phyloP scores from a whole-genome alignment of 1,139 yeast genomes.

The Torulaspora globosa region DNA sequence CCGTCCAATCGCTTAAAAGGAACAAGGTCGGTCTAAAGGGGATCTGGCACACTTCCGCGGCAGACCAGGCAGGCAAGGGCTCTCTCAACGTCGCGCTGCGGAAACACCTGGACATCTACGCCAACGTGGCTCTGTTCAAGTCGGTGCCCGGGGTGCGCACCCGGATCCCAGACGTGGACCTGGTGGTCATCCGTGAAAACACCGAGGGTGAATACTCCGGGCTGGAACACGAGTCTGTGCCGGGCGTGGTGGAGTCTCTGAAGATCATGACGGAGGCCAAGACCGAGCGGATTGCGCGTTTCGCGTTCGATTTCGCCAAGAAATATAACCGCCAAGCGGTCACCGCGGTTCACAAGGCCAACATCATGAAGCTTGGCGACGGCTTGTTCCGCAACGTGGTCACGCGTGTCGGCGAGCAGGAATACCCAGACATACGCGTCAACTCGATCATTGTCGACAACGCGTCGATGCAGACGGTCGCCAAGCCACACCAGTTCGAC shows the following conservation, averaged over 20 bases:
- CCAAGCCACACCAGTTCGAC: constrained; percentile 96
- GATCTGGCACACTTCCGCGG: constrained; percentile 85
- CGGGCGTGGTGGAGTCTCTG: constrained; percentile 95
- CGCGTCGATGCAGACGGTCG: constrained; percentile 99
- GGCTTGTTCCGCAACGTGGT: constrained; percentile 96
- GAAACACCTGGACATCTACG: constrained; percentile 92
- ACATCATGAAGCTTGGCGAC: constrained; percentile 98
- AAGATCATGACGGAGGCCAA: constrained; percentile 92
- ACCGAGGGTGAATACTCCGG: constrained; percentile 99
- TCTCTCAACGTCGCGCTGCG: constrained; percentile 95
- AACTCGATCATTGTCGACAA: constrained; percentile 96
- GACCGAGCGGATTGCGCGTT: constrained; percentile 95
- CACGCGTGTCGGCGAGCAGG: constrained; percentile 77
- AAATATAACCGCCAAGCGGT: constrained; percentile 89
- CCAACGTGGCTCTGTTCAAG: constrained; percentile 88
- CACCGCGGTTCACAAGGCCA: constrained; percentile 98
- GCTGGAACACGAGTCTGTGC: constrained; percentile 94
- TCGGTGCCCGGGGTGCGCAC: constrained; percentile 93
- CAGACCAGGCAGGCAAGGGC: constrained; percentile 64
- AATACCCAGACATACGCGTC: constrained; percentile 79
- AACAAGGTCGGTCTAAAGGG: constrained; percentile 97
- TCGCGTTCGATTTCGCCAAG: constrained; percentile 92
- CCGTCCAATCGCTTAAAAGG: constrained; percentile 88
- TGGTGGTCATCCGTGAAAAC: constrained; percentile 95
- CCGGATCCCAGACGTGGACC: constrained; percentile 81